Evolutionary conservation across 805 yeast species (phyloP).

Genomic region (Metschnikowia sp.): DNA sequence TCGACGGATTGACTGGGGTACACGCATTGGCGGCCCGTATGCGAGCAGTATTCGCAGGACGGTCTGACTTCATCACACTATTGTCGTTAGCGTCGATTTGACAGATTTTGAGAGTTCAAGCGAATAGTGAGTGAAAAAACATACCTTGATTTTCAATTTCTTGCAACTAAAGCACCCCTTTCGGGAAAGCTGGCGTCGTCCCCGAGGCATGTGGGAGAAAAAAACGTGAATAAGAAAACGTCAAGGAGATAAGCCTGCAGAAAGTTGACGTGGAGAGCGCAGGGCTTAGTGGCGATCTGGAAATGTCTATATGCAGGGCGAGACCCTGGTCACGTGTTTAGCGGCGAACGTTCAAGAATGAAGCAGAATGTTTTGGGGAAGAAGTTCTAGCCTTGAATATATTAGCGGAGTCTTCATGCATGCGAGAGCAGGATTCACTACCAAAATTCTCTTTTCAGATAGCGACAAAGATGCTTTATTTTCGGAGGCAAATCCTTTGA

Average conservation of each 20-base stretch:
- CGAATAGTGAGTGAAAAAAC: conserved; percentile 2
- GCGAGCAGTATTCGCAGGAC: conserved; percentile 31
- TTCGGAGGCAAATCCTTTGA: too few relatives aligned
- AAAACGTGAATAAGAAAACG: neutral
- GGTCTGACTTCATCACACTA: conserved; percentile 34
- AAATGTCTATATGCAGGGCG: neutral
- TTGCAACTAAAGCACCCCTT: conserved; percentile 33
- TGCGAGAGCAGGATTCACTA: too few relatives aligned
- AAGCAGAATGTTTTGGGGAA: too few relatives aligned
- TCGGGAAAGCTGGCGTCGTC: conserved; percentile 10
- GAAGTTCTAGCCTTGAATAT: too few relatives aligned
- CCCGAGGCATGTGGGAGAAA: conserved; percentile 2
- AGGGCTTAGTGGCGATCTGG: neutral
- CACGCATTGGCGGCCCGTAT: conserved; percentile 24
- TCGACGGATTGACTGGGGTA: conserved; percentile 15
- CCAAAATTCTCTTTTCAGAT: too few relatives aligned
- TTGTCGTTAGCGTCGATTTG: neutral
- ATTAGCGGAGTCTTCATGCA: too few relatives aligned
- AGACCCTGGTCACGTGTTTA: too few relatives aligned
- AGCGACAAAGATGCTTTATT: too few relatives aligned
- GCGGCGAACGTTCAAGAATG: too few relatives aligned
- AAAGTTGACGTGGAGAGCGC: neutral
- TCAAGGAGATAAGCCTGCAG: neutral
- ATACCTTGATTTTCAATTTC: conserved; percentile 29
- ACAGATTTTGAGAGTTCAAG: too few relatives aligned